Base-by-base conservation (phyloP, 495 filamentous ascomycete species). In the Lichenothelia convexa region DNA sequence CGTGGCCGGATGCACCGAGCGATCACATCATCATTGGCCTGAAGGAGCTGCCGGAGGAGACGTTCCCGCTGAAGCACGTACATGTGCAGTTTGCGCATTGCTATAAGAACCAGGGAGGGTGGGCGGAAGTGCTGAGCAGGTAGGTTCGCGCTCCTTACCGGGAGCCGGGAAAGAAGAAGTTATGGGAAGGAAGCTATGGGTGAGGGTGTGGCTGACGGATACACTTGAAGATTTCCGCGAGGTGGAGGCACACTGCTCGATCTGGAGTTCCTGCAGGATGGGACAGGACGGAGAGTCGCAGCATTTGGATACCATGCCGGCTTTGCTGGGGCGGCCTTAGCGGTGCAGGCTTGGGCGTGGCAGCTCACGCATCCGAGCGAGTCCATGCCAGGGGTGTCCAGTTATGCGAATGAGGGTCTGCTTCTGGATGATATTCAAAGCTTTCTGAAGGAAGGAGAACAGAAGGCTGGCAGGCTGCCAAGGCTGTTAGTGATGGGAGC, bases 21-120 rank as follows among this genome's bases (percentile, higher is more conserved):
- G 71, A 86, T 49, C 81, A 84, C 49, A 82, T 92, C 47, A 66
- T 94, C 42, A 47, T 62, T 30, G 87, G 89, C 24, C 66, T 97
- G 33, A 97, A 97, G 68, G 89, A 94, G 62, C 67, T 94, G 12
- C 81, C 80, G 5, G 84, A 91, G 50, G 78, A 92, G 47, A 72
- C 75, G 21, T 84, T 85, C 51, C 84, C 86, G 23, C 71, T 94
- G 34, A 74, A 78, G 60, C 83, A 95, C 48, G 71, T 73, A 11
- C 80, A 87, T 55, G 70, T 97, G 42, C 78, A 84, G 43, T 93
- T 93, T 47, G 80, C 51, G 5, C 67, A 72, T 50, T 80, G 70
- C 60, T 92, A 84, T 63, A 93, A 93, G 67, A 60, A 77, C 46
- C 89, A 95, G 58, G 72, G 61, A 32, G 81, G 80, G 17, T 94